These are phyloP conservation scores for Priceomyces melissophilus DNA, from an alignment of 805 yeast species.

Conservation along the genomic window DNA sequence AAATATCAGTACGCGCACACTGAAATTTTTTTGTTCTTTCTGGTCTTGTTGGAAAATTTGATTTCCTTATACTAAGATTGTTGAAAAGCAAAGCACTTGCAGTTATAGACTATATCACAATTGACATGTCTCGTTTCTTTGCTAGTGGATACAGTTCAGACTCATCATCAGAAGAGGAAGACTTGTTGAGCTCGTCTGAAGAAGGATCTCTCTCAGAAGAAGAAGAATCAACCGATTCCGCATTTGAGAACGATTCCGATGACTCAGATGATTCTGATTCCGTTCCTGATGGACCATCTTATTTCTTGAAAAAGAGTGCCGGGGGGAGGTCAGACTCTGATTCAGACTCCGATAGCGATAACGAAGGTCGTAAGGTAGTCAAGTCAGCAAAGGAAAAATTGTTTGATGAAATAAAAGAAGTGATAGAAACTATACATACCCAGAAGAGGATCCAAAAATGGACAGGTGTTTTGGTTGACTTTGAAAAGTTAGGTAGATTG, in stretches of 20 bases:
- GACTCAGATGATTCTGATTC: slow-evolving; percentile 33
- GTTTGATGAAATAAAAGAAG: slow-evolving; percentile 75
- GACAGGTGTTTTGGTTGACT: slow-evolving; percentile 69
- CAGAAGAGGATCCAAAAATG: slow-evolving; percentile 74
- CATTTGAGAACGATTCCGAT: slow-evolving; percentile 45
- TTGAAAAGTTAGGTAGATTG: slow-evolving; percentile 71
- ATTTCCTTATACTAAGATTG: slow-evolving; percentile 6
- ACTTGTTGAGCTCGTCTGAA: slow-evolving; percentile 54
- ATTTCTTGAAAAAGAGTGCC: slow-evolving; percentile 51
- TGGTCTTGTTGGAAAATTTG: slow-evolving; percentile 23
- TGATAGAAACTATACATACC: slow-evolving; percentile 64
- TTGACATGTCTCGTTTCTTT: slow-evolving; percentile 87
- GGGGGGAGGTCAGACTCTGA: slow-evolving; percentile 38
- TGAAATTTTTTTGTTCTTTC: slow-evolving; percentile 14
- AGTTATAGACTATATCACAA: slow-evolving; percentile 3
- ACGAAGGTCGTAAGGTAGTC: slow-evolving; percentile 78
- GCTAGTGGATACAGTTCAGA: slow-evolving; percentile 57
- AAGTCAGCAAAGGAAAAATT: slow-evolving; percentile 92
- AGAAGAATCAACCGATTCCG: slow-evolving; percentile 41
- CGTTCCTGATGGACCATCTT: slow-evolving; percentile 47
- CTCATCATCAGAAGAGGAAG: slow-evolving; percentile 51
- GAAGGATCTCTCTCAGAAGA: slow-evolving; percentile 47
- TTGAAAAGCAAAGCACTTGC: slow-evolving; percentile 3
- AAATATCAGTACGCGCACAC: slow-evolving; percentile 5
- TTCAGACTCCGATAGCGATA: slow-evolving; percentile 50